These are phyloP conservation scores for Sanghuangporus baumii DNA, from an alignment of 1,284 basidiomycete species.

Conservation along the genomic window DNA sequence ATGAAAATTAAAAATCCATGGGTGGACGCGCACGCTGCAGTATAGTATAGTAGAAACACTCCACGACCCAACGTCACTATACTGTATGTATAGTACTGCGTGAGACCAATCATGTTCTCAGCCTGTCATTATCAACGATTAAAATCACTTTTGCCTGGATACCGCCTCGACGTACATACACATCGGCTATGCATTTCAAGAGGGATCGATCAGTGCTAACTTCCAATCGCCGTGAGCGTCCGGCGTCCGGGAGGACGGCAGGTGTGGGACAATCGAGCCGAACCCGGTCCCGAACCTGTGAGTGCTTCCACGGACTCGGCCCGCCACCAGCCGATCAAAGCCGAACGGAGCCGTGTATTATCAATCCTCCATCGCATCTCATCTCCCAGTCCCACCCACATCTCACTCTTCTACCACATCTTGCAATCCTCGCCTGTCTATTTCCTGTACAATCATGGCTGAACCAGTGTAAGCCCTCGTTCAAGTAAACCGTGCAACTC, in stretches of 20 bases:
- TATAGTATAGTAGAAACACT: not conserved
- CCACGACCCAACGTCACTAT: conserved; percentile 2
- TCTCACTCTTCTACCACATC: conserved; percentile 6
- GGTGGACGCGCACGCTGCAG: no score
- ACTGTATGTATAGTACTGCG: not conserved
- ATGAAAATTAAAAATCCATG: no score
- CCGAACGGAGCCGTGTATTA: not conserved
- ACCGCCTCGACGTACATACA: not conserved
- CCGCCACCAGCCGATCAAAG: not conserved
- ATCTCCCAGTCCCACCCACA: not conserved
- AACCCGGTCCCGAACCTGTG: not conserved
- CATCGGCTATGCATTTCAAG: not conserved
- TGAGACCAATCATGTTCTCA: not conserved
- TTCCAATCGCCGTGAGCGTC: not conserved
- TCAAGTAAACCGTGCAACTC: not conserved
- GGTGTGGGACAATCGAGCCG: not conserved
- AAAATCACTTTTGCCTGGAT: no score
- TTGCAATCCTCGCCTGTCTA: not conserved
- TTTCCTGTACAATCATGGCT: conserved; percentile 7
- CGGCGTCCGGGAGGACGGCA: no score
- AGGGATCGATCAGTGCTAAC: not conserved
- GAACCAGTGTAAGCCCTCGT: conserved; percentile 14
- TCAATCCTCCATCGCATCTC: conserved; percentile 9
- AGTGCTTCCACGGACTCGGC: not conserved
- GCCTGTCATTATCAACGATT: not conserved